These are phyloP conservation scores for Verticillium dahliae DNA, from an alignment of 2,329 filamentous ascomycete genomes.

Conservation along the genomic window DNA sequence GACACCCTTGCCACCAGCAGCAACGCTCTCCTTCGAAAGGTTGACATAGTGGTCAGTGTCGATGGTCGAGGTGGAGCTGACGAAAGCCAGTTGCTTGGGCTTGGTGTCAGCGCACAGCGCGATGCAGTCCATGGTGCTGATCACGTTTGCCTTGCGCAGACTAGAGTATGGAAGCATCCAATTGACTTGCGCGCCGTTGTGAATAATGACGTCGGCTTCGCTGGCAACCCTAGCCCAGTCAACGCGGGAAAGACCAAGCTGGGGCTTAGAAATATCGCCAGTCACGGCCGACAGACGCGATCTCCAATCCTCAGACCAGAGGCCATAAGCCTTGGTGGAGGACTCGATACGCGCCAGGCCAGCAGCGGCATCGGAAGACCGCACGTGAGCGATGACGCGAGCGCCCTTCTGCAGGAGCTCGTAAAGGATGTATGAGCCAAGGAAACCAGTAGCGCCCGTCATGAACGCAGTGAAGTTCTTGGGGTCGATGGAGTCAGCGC, in stretches of 20 bases:
- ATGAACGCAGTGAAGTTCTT: conserved; percentile 60
- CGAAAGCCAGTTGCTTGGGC: conserved; percentile 73
- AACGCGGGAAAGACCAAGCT: conserved; percentile 62
- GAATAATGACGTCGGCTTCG: conserved; percentile 65
- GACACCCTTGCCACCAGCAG: conserved; percentile 57
- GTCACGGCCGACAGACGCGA: conserved; percentile 59
- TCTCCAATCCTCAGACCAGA: conserved; percentile 69
- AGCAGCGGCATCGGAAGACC: conserved; percentile 43
- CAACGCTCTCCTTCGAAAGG: conserved; percentile 57
- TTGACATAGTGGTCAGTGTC: conserved; percentile 78
- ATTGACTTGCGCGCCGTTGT: conserved; percentile 78
- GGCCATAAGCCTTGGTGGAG: conserved; percentile 68
- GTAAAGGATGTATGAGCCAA: conserved; percentile 73
- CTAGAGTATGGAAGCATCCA: conserved; percentile 76
- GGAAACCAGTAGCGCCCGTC: conserved; percentile 85
- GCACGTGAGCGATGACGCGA: conserved; percentile 67
- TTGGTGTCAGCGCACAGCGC: conserved; percentile 69
- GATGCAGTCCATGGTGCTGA: conserved; percentile 72
- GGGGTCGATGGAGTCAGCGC: conserved; percentile 17
- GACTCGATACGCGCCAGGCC: conserved; percentile 59
- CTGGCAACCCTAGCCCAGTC: conserved; percentile 60
- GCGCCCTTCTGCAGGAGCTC: conserved; percentile 62
- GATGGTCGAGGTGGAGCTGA: conserved; percentile 75
- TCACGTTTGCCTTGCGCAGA: conserved; percentile 68
- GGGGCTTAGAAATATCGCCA: conserved; percentile 67